Evolutionary conservation across 306 rosid species (phyloP).

Genomic region (Corylus avellana): DNA sequence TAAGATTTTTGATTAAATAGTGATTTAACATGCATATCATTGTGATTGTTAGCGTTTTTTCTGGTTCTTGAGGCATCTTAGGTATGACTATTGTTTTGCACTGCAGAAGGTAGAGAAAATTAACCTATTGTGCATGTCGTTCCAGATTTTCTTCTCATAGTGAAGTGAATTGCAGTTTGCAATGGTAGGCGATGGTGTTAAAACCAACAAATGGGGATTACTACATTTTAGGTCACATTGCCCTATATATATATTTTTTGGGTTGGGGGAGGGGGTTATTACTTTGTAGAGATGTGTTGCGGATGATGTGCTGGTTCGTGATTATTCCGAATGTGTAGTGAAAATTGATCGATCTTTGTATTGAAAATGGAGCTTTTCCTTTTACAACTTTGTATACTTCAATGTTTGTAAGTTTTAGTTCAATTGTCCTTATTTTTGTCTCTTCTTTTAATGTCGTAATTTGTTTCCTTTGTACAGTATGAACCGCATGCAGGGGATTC

Average conservation of each 20-base stretch:
- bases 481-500: conserved; percentile 85
- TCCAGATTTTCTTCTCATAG: not conserved
- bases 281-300: not conserved
- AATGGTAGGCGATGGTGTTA: not conserved
- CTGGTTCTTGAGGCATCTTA: too few relatives aligned
- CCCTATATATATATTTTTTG: too few relatives aligned
- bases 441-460: conserved; percentile 10
- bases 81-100: not conserved
- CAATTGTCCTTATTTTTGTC: not conserved
- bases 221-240: not conserved
- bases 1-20: too few relatives aligned
- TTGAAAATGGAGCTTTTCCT: not conserved
- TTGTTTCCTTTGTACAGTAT: conserved; percentile 54
- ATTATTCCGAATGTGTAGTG: not conserved
- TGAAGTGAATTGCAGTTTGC: not conserved
- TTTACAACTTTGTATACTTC: not conserved
- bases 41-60: too few relatives aligned
- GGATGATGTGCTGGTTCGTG: not conserved
- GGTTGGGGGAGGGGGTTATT: not conserved
- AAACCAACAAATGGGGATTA: not conserved
- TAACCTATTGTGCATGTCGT: not conserved
- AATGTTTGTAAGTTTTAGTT: not conserved
- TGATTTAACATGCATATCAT: too few relatives aligned
- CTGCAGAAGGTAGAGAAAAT: not conserved
- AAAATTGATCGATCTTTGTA: not conserved